phyloP scores from a whole-genome alignment of 2,329 filamentous ascomycete species.

The Xylariomycetidae sp. region DNA sequence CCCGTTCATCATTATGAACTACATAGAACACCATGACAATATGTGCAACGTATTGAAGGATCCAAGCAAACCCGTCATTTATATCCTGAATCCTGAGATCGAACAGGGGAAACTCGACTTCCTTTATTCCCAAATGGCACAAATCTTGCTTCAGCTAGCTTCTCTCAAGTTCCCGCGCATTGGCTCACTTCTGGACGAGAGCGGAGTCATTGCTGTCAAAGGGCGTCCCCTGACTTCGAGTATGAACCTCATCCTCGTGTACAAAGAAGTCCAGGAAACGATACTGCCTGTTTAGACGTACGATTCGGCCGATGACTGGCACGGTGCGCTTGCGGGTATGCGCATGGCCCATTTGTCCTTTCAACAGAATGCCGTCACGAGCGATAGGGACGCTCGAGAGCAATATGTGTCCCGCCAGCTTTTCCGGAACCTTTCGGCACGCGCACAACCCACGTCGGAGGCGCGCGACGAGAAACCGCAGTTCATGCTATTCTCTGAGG shows the following conservation, averaged over 20 bases:
- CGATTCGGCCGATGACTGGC: conserved; percentile 31
- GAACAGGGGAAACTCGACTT: conserved; percentile 24
- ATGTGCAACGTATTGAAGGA: conserved; percentile 21
- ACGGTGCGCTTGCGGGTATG: conserved; percentile 31
- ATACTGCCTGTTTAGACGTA: conserved; percentile 19
- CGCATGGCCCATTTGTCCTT: conserved; percentile 34
- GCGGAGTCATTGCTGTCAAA: conserved; percentile 21
- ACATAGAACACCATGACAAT: conserved; percentile 23
- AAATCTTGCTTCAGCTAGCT: conserved; percentile 33
- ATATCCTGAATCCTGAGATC: conserved; percentile 29
- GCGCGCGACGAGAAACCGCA: background rate
- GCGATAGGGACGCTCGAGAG: conserved; percentile 33
- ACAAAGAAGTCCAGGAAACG: conserved; percentile 11
- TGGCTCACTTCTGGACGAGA: conserved; percentile 26
- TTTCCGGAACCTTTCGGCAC: conserved; percentile 29
- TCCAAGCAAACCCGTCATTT: conserved; percentile 20
- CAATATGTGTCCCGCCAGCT: conserved; percentile 38
- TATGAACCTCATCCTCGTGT: conserved; percentile 33
- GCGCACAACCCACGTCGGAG: conserved; percentile 4
- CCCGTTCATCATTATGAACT: conserved; percentile 33
- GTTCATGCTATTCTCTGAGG: conserved; percentile 21
- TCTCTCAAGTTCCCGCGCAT: conserved; percentile 29
- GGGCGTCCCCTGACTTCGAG: conserved; percentile 33
- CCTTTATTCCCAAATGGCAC: conserved; percentile 35
- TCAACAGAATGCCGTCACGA: conserved; percentile 32